Conservation (phyloP, 169 alveolate genomes). For the Eimeria sp. region DNA sequence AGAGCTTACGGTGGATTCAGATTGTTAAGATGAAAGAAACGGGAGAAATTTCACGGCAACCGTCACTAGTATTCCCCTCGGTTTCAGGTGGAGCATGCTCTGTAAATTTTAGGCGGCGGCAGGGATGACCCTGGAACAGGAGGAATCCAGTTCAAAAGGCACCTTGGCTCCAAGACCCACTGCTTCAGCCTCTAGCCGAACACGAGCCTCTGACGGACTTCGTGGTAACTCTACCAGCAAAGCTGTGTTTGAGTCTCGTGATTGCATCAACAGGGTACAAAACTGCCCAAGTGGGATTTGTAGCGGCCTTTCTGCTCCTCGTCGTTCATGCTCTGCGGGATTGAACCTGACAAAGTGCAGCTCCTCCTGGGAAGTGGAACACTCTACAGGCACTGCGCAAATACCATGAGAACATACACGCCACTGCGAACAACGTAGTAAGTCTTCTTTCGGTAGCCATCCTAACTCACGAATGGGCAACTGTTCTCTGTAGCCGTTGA, state of each 20-base stretch:
- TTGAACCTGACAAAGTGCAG: background rate
- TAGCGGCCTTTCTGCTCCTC: background rate
- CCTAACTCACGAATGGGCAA: background rate
- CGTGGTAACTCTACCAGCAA: background rate
- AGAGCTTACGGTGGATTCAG: background rate
- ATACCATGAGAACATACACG: background rate
- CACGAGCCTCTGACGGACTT: background rate
- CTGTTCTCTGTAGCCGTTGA: too few relatives aligned
- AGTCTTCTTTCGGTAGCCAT: background rate
- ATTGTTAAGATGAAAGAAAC: background rate
- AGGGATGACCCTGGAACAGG: background rate
- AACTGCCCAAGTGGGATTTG: background rate
- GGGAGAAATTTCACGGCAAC: background rate
- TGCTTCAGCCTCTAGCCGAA: background rate
- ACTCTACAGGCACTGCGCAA: background rate
- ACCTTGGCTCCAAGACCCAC: background rate
- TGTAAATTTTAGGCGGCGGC: background rate
- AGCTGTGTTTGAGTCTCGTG: background rate
- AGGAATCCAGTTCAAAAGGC: background rate
- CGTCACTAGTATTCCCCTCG: background rate
- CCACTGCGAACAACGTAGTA: slow-evolving; percentile 25
- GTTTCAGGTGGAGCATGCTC: background rate
- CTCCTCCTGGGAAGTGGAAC: slow-evolving; percentile 1
- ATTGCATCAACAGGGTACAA: background rate
- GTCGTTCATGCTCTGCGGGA: background rate